Percentiles rank a stretch among this genome's conserved stretches.
These are phyloP conservation scores for Trifolium dubium DNA, from an alignment of 306 rosid genomes.

Conservation along the genomic window DNA sequence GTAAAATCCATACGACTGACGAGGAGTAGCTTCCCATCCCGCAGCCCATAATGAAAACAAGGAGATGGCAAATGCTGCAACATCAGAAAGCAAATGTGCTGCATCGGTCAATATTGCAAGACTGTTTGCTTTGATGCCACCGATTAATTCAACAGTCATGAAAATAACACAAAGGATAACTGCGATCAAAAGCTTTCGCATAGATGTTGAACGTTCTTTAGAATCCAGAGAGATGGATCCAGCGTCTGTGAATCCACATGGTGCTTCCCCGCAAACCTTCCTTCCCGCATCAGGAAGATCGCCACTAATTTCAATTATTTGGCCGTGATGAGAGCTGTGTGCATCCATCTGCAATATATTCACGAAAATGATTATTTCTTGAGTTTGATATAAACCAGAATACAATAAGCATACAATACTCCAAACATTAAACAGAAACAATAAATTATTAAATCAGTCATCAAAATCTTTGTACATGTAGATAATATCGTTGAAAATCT, in stretches of 20 bases:
- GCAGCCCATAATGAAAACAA: conserved; percentile 81
- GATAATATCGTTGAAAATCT: conserved; percentile 21
- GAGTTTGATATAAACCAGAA: conserved; percentile 21
- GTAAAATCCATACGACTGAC: conserved; percentile 79
- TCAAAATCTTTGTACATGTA: conserved; percentile 7
- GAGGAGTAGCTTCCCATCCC: conserved; percentile 84
- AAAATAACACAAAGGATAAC: conserved; percentile 72
- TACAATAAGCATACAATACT: conserved; percentile 10
- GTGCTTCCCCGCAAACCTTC: conserved; percentile 75
- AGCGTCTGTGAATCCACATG: conserved; percentile 73
- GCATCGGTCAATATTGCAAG: conserved; percentile 84
- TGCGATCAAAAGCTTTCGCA: conserved; percentile 71
- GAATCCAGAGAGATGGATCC: conserved; percentile 65
- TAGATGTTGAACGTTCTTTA: conserved; percentile 63
- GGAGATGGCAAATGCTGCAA: conserved; percentile 83
- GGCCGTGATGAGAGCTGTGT: conserved; percentile 45
- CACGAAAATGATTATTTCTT: conserved; percentile 17
- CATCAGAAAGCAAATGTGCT: conserved; percentile 82
- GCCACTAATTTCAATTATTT: conserved; percentile 58
- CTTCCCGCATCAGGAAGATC: conserved; percentile 52
- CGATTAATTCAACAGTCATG: conserved; percentile 71
- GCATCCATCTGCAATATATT: conserved; percentile 63
- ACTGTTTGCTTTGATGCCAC: conserved; percentile 83
- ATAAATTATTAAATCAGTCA: conserved; percentile 16
- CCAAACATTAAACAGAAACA: conserved; percentile 24